Base-by-base conservation (phyloP, 2,329 filamentous ascomycete species). In the Stromatinia cepivora region DNA sequence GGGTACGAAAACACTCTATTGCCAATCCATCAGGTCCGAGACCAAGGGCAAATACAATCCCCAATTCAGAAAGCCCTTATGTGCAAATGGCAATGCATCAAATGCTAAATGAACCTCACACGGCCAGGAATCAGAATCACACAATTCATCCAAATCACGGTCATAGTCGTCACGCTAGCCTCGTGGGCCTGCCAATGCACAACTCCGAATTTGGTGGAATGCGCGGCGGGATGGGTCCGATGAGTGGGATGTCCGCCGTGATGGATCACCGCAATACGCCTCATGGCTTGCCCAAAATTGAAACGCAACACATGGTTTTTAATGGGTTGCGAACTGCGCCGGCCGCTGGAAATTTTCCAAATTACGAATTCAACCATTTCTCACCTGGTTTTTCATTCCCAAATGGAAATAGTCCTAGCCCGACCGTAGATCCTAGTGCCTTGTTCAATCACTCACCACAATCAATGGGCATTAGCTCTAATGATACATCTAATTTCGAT, bases 11-110 rank as follows among this genome's bases (percentile, higher is more conserved):
- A 83, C 97, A 94, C 79, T 98, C 95, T 67, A 88, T 96, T 70
- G 93, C 90, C 57, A 85, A 83, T 74, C 93, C 90, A 52, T 42
- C 85, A 66, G 84, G 85, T 17, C 94, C 94, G 87, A 87, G 95
- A 73, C 95, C 94, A 31, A 86, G 95, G 76, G 94, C 95, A 67
- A 98, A 98, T 79, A 99, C 95, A 50, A 96, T 99, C 77, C 95
- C 94, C 78, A 94, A 98, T 79, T 88, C 98, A 69, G 95, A 97
- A 78, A 87, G 88, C 69, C 84, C 85, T 67, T 87, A 90, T 53
- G 86, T 97, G 79, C 92, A 90, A 75, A 87, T 95, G 81, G n/a
- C 45, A 10, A 48, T 62, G 45, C 28, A 17, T 36, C 45, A 62
- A 50, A 84, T 92, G 72, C 87, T 87, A 63, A 82, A 86, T 17